A percentile compares a stretch with the other conserved stretches of the same genome.
phyloP scores from a whole-genome alignment of 2,329 filamentous ascomycete genomes.

The Verticillium albo-atrum region DNA sequence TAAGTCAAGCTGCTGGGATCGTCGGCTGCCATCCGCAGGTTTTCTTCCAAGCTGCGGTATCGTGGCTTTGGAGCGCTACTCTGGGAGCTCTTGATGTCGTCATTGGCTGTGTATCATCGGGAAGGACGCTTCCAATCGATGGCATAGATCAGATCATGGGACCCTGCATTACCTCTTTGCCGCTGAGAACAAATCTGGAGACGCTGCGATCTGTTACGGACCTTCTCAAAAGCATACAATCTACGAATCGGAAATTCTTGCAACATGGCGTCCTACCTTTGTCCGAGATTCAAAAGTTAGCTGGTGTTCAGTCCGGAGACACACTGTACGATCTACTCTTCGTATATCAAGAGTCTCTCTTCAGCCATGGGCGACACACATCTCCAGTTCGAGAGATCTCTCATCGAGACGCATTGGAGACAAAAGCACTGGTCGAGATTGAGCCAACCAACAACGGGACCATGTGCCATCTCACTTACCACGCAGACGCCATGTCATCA shows the following conservation, averaged over 20 bases:
- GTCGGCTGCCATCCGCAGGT: slow-evolving; percentile 59
- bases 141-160: slow-evolving; percentile 72
- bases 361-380: slow-evolving; percentile 19
- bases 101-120: slow-evolving; percentile 78
- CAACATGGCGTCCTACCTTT: slow-evolving; percentile 61
- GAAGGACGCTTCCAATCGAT: slow-evolving; percentile 66
- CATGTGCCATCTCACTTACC: slow-evolving; percentile 42
- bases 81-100: slow-evolving; percentile 61
- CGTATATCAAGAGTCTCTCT: slow-evolving; percentile 76
- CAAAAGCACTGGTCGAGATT: slow-evolving; percentile 70
- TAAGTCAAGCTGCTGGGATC: slow-evolving; percentile 30
- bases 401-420: slow-evolving; percentile 70
- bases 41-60: slow-evolving; percentile 69
- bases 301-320: slow-evolving; percentile 48
- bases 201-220: slow-evolving; percentile 49
- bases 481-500: slow-evolving; percentile 42
- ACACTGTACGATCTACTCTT: slow-evolving; percentile 73
- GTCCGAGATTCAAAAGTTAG: slow-evolving; percentile 62
- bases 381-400: slow-evolving; percentile 47
- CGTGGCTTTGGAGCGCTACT: slow-evolving; percentile 62
- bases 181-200: slow-evolving; percentile 60
- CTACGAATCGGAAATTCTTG: slow-evolving; percentile 60
- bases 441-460: slow-evolving; percentile 52
- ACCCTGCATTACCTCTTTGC: slow-evolving; percentile 74
- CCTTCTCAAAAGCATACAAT: slow-evolving; percentile 60